Evolutionary conservation across 2,329 filamentous ascomycete species (phyloP), one percentile per base, ranked within the genome.

Genomic region (Graphium sp.): DNA sequence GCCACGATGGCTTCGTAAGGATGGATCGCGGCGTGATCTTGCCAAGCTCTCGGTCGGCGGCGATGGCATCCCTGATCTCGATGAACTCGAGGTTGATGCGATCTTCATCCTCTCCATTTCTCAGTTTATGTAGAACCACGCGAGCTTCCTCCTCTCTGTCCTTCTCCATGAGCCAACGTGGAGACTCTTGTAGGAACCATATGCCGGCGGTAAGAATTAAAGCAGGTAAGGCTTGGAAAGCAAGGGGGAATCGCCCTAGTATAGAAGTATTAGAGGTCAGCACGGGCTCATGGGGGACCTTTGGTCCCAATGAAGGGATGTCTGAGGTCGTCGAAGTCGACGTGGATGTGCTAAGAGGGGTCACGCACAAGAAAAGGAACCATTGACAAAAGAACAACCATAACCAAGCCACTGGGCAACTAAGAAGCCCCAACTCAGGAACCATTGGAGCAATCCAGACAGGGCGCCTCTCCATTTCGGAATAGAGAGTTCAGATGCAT

Each of bases 371-470:
- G 41, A 45, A 23, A 49, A 48, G 4, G 36, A 32, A 2, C 35
- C 35, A 5, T 35, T 24, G n/a, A 32, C 30, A 32, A 44, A 40
- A 5, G 43, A 43, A 30, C 44, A 46, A 10, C 46, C 46, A 24
- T 48, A 49, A 2, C 46, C 46, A 24, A 46, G 34, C 47, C 47
- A 45, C 18, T 45, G 43, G 5, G 56, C 55, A 15, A 53, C 46
- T 16, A 59, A 35, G 29, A 56, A 49, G 2, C 56, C 56, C 33
- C 53, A 45, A 7, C 49, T 51, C 22, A 59, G 43, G 45, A 58
- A 53, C 55, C 54, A 60, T 38, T 60, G 55, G 29, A 56, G 42
- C 29, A 57, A 39, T 16, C 53, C 51, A 10, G 46, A 50, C 4
- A 58, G 38, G 23, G 50, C 42, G 5, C 52, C 55, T 28, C 54